These are phyloP conservation scores for Scheffersomyces lignicola DNA, from an alignment of 1,139 yeast genomes.

Conservation along the genomic window DNA sequence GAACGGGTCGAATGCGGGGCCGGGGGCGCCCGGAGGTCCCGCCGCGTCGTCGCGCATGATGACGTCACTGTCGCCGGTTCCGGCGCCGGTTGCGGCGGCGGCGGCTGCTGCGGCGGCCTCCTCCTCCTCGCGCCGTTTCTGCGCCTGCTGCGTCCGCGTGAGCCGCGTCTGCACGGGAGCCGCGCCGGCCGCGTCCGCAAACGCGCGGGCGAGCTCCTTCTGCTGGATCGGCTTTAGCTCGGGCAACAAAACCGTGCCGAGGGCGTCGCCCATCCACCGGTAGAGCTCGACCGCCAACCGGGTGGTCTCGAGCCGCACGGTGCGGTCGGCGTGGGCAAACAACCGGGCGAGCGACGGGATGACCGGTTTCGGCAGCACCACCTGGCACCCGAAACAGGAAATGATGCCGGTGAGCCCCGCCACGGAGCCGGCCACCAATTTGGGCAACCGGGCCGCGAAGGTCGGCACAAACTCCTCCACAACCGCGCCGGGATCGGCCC, in stretches of 20 bases:
- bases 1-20: slow-evolving; percentile 34
- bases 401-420: slow-evolving; percentile 58
- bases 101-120: slow-evolving; percentile 18
- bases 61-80: slow-evolving; percentile 11
- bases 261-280: slow-evolving; percentile 72
- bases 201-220: slow-evolving; percentile 75
- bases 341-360: slow-evolving; percentile 64
- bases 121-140: slow-evolving; percentile 17
- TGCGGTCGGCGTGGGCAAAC: slow-evolving; percentile 85
- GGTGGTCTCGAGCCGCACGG: slow-evolving; percentile 80
- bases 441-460: slow-evolving; percentile 68
- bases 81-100: slow-evolving; percentile 16
- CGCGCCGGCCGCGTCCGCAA: slow-evolving; percentile 50
- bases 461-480: slow-evolving; percentile 69
- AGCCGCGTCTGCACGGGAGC: slow-evolving; percentile 56
- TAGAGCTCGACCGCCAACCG: slow-evolving; percentile 68
- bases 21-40: slow-evolving; percentile 19
- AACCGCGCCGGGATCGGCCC: slow-evolving; percentile 61
- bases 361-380: slow-evolving; percentile 60
- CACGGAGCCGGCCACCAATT: slow-evolving; percentile 70
- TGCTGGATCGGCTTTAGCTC: slow-evolving; percentile 90
- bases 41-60: slow-evolving; percentile 31
- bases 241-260: slow-evolving; percentile 61
- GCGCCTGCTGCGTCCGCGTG: slow-evolving; percentile 50
- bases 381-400: slow-evolving; percentile 67